Percentiles rank a stretch among this genome's conserved stretches.
phyloP scores from a whole-genome alignment of 768 basidiomycete genomes.

The Macrolepiota albuminosa region DNA sequence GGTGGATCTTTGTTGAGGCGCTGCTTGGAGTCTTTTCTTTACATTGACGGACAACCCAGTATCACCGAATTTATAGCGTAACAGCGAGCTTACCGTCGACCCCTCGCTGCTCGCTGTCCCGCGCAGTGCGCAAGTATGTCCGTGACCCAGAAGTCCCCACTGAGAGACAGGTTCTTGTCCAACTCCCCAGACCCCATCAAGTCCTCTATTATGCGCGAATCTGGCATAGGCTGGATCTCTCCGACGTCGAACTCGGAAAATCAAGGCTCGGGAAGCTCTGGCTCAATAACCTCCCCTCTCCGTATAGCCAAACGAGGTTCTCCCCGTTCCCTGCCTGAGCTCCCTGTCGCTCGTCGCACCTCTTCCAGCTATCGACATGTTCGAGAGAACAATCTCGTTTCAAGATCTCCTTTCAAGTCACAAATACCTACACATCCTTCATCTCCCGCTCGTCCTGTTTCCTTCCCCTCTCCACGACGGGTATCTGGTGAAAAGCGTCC shows the following conservation, averaged over 20 bases:
- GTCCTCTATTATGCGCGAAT: slow-evolving; percentile 57
- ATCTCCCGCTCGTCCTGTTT: slow-evolving; percentile 27
- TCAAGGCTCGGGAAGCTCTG: slow-evolving; percentile 25
- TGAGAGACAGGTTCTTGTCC: slow-evolving; percentile 56
- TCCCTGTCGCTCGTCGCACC: slow-evolving; percentile 60
- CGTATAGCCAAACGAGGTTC: slow-evolving; percentile 71
- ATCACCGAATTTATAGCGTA: slow-evolving; percentile 12
- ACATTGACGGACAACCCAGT: slow-evolving; percentile 8
- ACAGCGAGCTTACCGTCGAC: slow-evolving; percentile 8
- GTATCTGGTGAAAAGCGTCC: slow-evolving; percentile 79
- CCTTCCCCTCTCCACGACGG: slow-evolving; percentile 36
- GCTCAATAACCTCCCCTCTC: slow-evolving; percentile 56
- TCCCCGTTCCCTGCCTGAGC: slow-evolving; percentile 33
- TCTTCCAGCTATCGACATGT: slow-evolving; percentile 81
- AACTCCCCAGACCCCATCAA: slow-evolving; percentile 63
- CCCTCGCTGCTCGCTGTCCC: slow-evolving; percentile 4
- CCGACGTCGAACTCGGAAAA: slow-evolving; percentile 31
- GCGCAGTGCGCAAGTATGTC: slow-evolving; percentile 23
- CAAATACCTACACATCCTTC: slow-evolving; percentile 50
- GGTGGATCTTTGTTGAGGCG: slow-evolving; percentile 33
- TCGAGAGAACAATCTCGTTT: slow-evolving; percentile 71
- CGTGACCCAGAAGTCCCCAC: slow-evolving; percentile 37
- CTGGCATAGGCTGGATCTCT: slow-evolving; percentile 60
- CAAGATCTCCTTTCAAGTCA: slow-evolving; percentile 82
- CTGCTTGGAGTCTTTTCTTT: slow-evolving; percentile 13